A percentile compares a stretch with the other conserved stretches of the same genome.
Conservation (phyloP, 1,139 yeast species). For the Pneumocystis sp. region DNA sequence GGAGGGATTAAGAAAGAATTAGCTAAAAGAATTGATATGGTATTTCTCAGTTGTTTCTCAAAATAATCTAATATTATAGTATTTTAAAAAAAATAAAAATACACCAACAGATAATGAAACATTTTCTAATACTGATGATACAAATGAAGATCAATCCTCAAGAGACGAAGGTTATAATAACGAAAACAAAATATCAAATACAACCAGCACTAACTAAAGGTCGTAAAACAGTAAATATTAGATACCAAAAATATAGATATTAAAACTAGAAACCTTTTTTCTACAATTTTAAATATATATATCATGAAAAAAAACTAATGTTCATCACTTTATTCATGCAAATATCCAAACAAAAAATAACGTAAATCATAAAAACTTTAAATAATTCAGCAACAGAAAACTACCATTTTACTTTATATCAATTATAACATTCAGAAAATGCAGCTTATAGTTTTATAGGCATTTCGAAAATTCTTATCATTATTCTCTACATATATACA, state of each 20-base stretch:
- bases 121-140: not conserved
- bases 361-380: not conserved
- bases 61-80: not conserved
- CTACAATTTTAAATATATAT: not conserved
- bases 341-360: not conserved
- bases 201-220: not conserved
- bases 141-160: not conserved
- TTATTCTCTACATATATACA: not conserved
- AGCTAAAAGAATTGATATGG: slow-evolving; percentile 47
- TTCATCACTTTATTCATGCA: too few relatives aligned
- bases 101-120: not conserved
- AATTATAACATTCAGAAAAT: too few relatives aligned
- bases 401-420: too few relatives aligned
- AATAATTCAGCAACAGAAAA: not conserved
- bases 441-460: too few relatives aligned
- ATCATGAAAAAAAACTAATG: too few relatives aligned
- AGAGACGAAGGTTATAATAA: not conserved
- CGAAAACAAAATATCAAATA: not conserved
- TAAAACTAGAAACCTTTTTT: not conserved
- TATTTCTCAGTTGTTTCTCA: not conserved
- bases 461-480: not conserved
- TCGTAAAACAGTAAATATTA: not conserved
- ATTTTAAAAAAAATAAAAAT: not conserved
- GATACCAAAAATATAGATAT: not conserved
- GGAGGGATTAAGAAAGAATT: slow-evolving; percentile 76